Base-by-base conservation (phyloP, 352 stramenopile species). In the Phytophthora rubi region DNA sequence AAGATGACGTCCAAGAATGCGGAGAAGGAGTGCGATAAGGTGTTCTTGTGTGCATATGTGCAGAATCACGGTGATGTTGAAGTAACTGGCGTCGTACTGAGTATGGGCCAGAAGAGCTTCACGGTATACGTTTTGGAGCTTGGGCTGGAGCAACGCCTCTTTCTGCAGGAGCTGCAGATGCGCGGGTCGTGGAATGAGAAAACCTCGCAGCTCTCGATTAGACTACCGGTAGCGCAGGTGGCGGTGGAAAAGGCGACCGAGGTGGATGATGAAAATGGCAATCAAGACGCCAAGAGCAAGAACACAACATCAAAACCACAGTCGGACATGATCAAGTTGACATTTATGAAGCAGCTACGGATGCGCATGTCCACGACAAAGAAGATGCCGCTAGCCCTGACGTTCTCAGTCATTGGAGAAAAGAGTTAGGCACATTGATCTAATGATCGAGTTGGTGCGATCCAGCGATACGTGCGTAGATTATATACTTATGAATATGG, bases 1-100 rank as follows among this genome's bases (percentile, higher is more conserved):
- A 96, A 97, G 71, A 80, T 86, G 73, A 81, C 85, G 7, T 79
- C 88, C 18, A 96, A 97, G 73, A 80, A 85, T 26, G 91, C 91
- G 0, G 85, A 96, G 70, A 89, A 88, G 7, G 80, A 84, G 23
- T 91, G 80, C 49, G 88, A 95, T 54, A 79, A 92, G 32, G 73
- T 96, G 12, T 96, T 94, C 61, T 64, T 97, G 59, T 91, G 86
- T 53, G 80, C 89, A 4, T 94, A 91, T 62, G 70, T 94, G 26
- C 81, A 92, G 66, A 73, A 92, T 58, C 65, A 88, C 54, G 79
- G 78, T 15, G 77, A 80, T 47, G 57, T 93, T 8, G 77, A 86
- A 37, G 83, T 90, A 13, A 91, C 83, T 21, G 89, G 82, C 18
- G 75, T 89, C 23, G 78, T 96, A n/a, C 70, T 95, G 42, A 91